Base-by-base conservation (phyloP, 2,329 filamentous ascomycete genomes). In the Ophiostoma tasmaniense region DNA sequence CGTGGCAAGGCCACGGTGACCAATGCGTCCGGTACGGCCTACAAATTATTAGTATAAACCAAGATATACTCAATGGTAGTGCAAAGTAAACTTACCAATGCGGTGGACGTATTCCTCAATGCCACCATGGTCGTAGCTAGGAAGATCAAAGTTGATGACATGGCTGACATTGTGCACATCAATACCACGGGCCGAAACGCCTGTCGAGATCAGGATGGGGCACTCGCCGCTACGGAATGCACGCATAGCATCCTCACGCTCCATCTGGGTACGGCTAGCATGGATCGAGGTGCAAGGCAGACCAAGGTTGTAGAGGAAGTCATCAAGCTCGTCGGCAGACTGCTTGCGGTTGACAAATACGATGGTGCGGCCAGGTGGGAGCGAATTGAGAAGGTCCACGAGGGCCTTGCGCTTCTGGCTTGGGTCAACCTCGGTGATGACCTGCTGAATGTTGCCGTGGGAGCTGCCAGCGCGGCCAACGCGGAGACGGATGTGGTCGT, bases 91-190 rank as follows among this genome's bases (percentile, higher is more conserved):
- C 83, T 79, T 86, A 92, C 90, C 95, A 76, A 98, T 98, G 14
- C 95, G 92, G 76, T 99, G 95, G 33, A 90, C 88, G 74, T 98
- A 99, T 77, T 98, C 95, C 66, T 91, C 88, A 69, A 97, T 96
- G 1, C 93, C 94, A n/a, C 92, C 93, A 73, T 94, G 85, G 0
- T 87, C 81, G 61, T 83, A 79, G 5, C 83, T 87, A 0, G 94
- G 94, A 1, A 98, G 81, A 71, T 98, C 93, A 74, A 89, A 98
- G 80, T 99, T 98, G 83, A 99, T 89, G 71, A 99, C 90, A 72
- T 97, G 92, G 81, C 89, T 87, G 6, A 98, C 89, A 73, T 95
- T 92, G 70, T 87, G 87, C 45, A 97, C 89, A 74, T 98, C 93
- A 42, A 97, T 88, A 7, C 95, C 95, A 74, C 95, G 92, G 75